Percentiles rank a stretch among this genome's conserved stretches.
Conservation (phyloP, 306 rosid genomes). For the Begonia loranthoides region DNA sequence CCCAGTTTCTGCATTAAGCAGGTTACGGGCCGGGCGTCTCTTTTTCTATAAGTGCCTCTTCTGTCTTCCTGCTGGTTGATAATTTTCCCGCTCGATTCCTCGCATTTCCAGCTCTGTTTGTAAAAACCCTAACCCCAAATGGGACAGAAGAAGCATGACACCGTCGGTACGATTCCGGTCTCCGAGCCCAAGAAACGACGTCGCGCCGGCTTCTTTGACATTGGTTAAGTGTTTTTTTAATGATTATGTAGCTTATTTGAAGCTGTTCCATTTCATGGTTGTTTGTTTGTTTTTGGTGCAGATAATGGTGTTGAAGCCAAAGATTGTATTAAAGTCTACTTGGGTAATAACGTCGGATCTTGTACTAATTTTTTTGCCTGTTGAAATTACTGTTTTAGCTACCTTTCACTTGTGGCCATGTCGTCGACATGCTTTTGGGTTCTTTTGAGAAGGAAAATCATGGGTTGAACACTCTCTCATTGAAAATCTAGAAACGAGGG, state of each 20-base stretch:
- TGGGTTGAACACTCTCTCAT: too few relatives aligned
- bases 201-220: conserved; percentile 52
- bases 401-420: too few relatives aligned
- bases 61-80: not conserved
- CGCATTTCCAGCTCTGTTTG: conserved; percentile 40
- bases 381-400: too few relatives aligned
- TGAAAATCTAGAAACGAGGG: too few relatives aligned
- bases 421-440: too few relatives aligned
- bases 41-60: too few relatives aligned
- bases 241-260: conserved; percentile 1
- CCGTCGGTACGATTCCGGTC: conserved; percentile 22
- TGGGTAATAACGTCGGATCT: conserved; percentile 30
- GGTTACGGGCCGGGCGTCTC: too few relatives aligned
- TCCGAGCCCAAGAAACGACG: conserved; percentile 50
- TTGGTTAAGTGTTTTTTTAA: conserved; percentile 12
- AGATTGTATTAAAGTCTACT: conserved; percentile 62
- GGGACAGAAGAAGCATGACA: conserved; percentile 57
- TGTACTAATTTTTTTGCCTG: too few relatives aligned
- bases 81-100: conserved; percentile 50
- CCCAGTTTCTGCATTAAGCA: too few relatives aligned
- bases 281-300: conserved; percentile 8
- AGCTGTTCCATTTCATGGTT: conserved; percentile 1
- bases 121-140: conserved; percentile 46
- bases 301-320: conserved; percentile 76
- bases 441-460: too few relatives aligned